Evolutionary conservation across 208 protist genomes (phyloP), one percentile per base, ranked within the genome.

Genomic region (Phytomonas sp.): DNA sequence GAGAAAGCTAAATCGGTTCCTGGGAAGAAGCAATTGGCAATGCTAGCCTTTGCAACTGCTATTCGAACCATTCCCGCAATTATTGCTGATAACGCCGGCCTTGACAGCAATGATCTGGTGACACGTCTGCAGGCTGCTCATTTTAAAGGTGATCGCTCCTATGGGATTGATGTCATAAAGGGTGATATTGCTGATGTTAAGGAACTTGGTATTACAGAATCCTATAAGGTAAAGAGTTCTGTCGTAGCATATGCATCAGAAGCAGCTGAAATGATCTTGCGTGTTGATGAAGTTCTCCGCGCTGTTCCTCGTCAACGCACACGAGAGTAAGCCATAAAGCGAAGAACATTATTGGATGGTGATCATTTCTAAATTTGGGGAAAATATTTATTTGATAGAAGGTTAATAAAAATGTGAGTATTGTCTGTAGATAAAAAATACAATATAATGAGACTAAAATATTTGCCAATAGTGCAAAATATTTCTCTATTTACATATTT

Each of bases 211-310:
- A 97, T 99, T 71, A 98, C 92, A 42, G 99, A 99, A 83, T 96
- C 94, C 14, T 98, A 94, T 81, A 94, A 96, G 77, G 96, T 98
- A 12, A 99, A 99, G 85, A 88, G 80, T 69, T 98, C 98, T 70
- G 94, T 99, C 26, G 74, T 99, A 7, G 83, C 97, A 16, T 98
- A 97, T 68, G 97, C 98, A 19, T 72, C 96, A 11, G 98, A 99
- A 80, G 99, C 99, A 29, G 98, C 99, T 26, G 98, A 99, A 80
- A 99, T 99, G 97, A 99, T 99, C 78, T 83, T 99, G 61, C 93
- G 99, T 66, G 98, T 99, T 12, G 99, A 99, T 80, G 89, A 99
- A 64, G 98, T 99, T 63, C 86, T 99, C 45, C 91, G 89, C 29
- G 94, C 89, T 66, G 98, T 98, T 19, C 97, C 98, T 29, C 81